Base-by-base conservation (phyloP, 176 grass and related monocot genomes). In the Chrysopogon serrulatus region DNA sequence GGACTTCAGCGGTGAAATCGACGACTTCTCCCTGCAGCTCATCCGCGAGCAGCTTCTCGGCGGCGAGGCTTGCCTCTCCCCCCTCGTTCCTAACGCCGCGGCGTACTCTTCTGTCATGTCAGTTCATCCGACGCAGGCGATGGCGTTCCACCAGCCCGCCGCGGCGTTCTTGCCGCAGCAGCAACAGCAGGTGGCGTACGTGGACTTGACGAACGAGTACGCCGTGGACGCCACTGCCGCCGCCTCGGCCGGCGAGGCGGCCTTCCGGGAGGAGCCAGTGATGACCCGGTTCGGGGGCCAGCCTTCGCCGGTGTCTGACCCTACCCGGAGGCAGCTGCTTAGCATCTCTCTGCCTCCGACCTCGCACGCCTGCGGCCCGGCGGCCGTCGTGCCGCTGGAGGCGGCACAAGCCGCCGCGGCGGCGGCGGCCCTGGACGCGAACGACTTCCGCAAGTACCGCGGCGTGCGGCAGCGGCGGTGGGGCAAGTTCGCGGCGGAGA, bases 401-500 rank as follows among this genome's bases (percentile, higher is more conserved):
- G 51, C n/a, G n/a, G n/a, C 59, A 24, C 48, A 40, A 2, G 47
- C 21, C n/a, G n/a, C n/a, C n/a, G 24, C 39, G 6, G n/a, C 35
- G 2, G 79, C 54, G 7, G 21, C 27, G 35, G 32, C 39, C 36
- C 9, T 5, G 40, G 88, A 71, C 67, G 51, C 18, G 5, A 80
- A 64, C 44, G 90, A 90, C 30, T 88, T 81, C 82, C 85, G 85
- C 8, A 89, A 88, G 86, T 98, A 94, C 83, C 96, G 96, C 13
- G 96, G 96, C 27, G 96, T 98, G 66, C 80, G 93, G 48, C 91
- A 86, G 73, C 83, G 96, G 68, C 93, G 89, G 62, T 98, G 96
- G 96, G 96, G 96, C 7, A 98, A 94, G 87, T 98, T 83, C 45
- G 93, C 93, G 12, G 96, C 96, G 68, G 96, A 98, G 83, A 98